Percentiles rank a stretch among this genome's conserved stretches.
phyloP scores from a whole-genome alignment of 192 early-diverging fungal genomes.

The Coemansia reversa region DNA sequence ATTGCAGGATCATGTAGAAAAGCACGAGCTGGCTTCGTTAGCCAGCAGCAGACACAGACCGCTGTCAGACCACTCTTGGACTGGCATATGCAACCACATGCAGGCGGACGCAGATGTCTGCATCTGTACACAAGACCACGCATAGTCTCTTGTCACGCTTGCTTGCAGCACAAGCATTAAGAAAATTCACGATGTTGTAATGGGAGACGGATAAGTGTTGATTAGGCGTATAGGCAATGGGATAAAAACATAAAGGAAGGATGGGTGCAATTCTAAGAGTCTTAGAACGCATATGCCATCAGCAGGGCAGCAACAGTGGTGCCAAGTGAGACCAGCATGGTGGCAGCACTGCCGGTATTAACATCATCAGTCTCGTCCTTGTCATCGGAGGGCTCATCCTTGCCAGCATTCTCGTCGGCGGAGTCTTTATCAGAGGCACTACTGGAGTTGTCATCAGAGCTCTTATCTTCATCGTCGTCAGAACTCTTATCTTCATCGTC shows the following conservation, averaged over 20 bases:
- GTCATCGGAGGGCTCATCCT: conserved; percentile 3
- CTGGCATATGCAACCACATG: too few species aligned
- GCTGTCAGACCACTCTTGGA: too few species aligned
- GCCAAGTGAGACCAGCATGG: conserved; percentile 25
- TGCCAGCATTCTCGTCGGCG: conserved; percentile 11
- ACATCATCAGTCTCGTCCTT: neutral
- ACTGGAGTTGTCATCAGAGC: conserved; percentile 2
- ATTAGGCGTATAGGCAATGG: too few species aligned
- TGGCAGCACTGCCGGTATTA: conserved; percentile 20
- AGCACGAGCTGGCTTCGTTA: too few species aligned
- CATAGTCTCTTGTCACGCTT: too few species aligned
- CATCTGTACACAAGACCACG: too few species aligned
- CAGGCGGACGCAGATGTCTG: too few species aligned
- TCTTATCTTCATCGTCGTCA: conserved; percentile 2
- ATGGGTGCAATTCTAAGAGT: neutral
- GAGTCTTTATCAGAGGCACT: conserved; percentile 10
- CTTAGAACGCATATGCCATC: conserved; percentile 35
- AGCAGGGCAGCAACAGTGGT: conserved; percentile 32
- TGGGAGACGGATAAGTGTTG: too few species aligned
- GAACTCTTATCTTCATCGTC: conserved; percentile 7
- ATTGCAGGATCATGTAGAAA: too few species aligned
- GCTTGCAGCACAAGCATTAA: too few species aligned
- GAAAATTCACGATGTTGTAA: too few species aligned
- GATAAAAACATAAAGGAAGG: neutral
- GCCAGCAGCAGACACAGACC: too few species aligned